Base-by-base conservation (phyloP, 2,329 filamentous ascomycete species). In the Capronia coronata region DNA sequence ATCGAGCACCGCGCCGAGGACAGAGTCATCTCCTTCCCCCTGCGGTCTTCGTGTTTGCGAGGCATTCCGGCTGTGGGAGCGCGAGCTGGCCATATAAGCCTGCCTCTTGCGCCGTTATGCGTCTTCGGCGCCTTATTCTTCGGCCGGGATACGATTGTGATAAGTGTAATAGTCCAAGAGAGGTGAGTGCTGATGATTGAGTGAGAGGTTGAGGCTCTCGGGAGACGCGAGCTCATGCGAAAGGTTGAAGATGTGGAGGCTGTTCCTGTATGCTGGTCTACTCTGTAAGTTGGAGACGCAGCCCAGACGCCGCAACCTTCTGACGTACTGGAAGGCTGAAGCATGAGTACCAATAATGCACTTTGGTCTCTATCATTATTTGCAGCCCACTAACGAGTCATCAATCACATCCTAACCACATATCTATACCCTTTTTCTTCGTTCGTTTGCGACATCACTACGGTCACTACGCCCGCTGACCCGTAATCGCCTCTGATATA, bases 1-100 rank as follows among this genome's bases (percentile, higher is more conserved):
- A 59, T 72, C 73, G 46, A 75, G 62, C 48, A 71, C 71, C 51
- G 71, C 71, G 45, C 72, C 71, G 59, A 75, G 63, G 51, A 74
- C 64, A 38, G 63, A 63, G 11, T 63, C 61, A 44, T 67, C 67
- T 51, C 71, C 69, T 45, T 72, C 70, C 54, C 66, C 66, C 59
- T 64, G 63, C 35, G 55, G 50, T 41, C 52, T 55, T 56, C 68
- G 65, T 50, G 70, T 67, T 45, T 68, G 68, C 48, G 71, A 73
- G 46, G 68, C 70, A 67, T 73, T 67, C 49, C 68, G 71, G 57
- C 67, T 68, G 46, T 59, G 51, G 54, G 68, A 63, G 32, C 49
- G 51, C 46, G 56, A 53, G 53, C 66, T 67, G 62, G 70, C 71
- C 71, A 73, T 73, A 59, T 56, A 61, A 48, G 30, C 32, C 46